Conservation (phyloP, 805 yeast genomes). For the Yarrowia alimentaria region DNA sequence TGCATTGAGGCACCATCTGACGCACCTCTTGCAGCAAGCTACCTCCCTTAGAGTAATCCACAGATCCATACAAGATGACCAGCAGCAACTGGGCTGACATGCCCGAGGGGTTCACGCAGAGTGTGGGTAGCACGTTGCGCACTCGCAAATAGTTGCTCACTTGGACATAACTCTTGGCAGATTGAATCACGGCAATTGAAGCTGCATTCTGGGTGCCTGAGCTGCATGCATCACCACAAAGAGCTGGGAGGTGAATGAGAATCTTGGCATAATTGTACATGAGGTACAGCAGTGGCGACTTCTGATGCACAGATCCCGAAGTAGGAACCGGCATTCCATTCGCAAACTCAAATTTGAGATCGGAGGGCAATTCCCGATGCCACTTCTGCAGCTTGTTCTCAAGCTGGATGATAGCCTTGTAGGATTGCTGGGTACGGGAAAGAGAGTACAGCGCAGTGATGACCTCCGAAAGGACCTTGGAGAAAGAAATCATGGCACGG, state of each 20-base stretch:
- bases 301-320: constrained; percentile 35
- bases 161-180: constrained; percentile 39
- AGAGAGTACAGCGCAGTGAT: constrained; percentile 51
- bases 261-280: constrained; percentile 62
- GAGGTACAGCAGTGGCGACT: constrained; percentile 48
- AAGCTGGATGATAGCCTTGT: constrained; percentile 35
- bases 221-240: constrained; percentile 29
- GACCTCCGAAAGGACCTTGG: constrained; percentile 70
- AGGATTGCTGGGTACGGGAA: constrained; percentile 31
- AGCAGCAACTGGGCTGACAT: constrained; percentile 33
- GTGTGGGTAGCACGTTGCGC: constrained; percentile 35
- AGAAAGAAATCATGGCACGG: constrained; percentile 41
- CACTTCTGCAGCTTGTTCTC: constrained; percentile 77
- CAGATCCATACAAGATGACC: constrained; percentile 51
- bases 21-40: constrained; percentile 71
- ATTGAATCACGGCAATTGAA: constrained; percentile 38
- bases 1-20: constrained; percentile 45
- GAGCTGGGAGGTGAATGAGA: constrained; percentile 58
- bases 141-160: constrained; percentile 36
- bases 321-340: constrained; percentile 37
- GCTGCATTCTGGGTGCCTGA: constrained; percentile 36
- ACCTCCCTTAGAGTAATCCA: constrained; percentile 83
- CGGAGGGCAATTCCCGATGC: constrained; percentile 66
- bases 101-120: constrained; percentile 37
- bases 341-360: constrained; percentile 56